Percentiles rank a stretch among this genome's conserved stretches.
Evolutionary conservation across 2,329 filamentous ascomycete species (phyloP).

Genomic region (Ophiocordyceps camponoti-rufipedis): DNA sequence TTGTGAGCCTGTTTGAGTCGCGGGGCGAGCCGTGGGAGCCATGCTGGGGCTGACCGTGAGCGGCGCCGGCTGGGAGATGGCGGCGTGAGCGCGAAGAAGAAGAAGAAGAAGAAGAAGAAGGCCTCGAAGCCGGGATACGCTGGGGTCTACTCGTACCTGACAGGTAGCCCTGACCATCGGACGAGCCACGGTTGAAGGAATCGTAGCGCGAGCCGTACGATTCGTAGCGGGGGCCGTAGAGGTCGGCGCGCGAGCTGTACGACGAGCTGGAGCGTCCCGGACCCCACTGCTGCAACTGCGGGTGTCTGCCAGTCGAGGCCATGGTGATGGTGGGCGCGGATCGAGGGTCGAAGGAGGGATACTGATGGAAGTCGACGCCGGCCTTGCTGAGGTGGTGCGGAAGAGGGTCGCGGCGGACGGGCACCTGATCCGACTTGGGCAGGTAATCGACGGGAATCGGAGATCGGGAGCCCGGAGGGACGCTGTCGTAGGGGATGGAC

Average conservation of each 20-base stretch:
- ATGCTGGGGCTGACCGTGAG: too few species aligned
- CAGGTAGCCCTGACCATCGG: conserved; percentile 35
- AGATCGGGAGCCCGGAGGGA: conserved; percentile 44
- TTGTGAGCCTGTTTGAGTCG: conserved; percentile 39
- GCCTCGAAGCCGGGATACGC: conserved; percentile 6
- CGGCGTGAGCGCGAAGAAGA: conserved; percentile 16
- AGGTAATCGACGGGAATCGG: conserved; percentile 59
- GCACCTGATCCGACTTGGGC: conserved; percentile 45
- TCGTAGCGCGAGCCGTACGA: conserved; percentile 37
- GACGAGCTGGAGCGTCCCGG: conserved; percentile 20
- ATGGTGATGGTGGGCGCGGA: conserved; percentile 38
- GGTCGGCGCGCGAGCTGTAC: not conserved
- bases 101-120: conserved; percentile 35
- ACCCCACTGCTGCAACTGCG: conserved; percentile 64
- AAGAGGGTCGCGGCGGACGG: conserved; percentile 50
- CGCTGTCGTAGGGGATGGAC: conserved; percentile 69
- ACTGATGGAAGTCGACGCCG: conserved; percentile 71
- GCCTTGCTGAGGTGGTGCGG: conserved; percentile 72
- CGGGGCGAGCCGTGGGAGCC: conserved; percentile 16
- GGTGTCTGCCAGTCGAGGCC: conserved; percentile 51
- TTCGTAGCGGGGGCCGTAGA: not conserved
- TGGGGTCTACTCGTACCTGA: conserved; percentile 27
- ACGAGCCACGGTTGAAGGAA: conserved; percentile 38
- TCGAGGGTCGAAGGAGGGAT: conserved; percentile 49
- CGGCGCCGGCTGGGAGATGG: too few species aligned